phyloP scores from a whole-genome alignment of 495 filamentous ascomycete genomes.

The Tetracladium setigerum region DNA sequence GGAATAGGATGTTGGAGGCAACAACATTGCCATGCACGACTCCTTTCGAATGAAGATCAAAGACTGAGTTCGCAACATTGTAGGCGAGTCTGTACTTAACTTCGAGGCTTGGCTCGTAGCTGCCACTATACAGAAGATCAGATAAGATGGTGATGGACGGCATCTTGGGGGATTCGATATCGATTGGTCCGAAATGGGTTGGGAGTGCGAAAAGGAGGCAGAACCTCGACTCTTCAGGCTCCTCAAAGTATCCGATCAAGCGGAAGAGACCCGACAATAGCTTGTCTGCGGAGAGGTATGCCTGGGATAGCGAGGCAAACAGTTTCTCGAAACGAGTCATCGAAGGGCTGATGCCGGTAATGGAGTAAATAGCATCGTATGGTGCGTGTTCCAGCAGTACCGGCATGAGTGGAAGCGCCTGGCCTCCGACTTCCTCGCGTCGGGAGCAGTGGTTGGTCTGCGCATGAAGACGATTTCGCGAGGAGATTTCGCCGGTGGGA shows the following conservation, averaged over 20 bases:
- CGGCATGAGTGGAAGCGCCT: slow-evolving; percentile 30
- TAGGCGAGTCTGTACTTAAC: slow-evolving; percentile 79
- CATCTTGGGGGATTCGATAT: slow-evolving; percentile 35
- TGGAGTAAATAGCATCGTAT: slow-evolving; percentile 55
- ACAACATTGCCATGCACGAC: slow-evolving; percentile 76
- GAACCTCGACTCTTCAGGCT: slow-evolving; percentile 66
- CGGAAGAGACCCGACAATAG: slow-evolving; percentile 55
- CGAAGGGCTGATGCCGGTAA: slow-evolving; percentile 54
- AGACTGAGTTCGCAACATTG: slow-evolving; percentile 66
- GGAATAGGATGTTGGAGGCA: slow-evolving; percentile 74
- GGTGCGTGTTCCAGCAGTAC: slow-evolving; percentile 61
- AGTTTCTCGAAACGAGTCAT: slow-evolving; percentile 57
- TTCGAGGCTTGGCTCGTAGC: slow-evolving; percentile 55
- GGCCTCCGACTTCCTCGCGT: slow-evolving; percentile 31
- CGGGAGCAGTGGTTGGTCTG: slow-evolving; percentile 33
- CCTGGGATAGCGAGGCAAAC: slow-evolving; percentile 40
- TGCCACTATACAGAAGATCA: slow-evolving; percentile 41
- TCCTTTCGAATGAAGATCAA: slow-evolving; percentile 67
- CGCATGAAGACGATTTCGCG: slow-evolving; percentile 49
- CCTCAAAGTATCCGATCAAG: slow-evolving; percentile 79
- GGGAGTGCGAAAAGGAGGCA: slow-evolving; percentile 83
- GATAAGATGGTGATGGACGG: slow-evolving; percentile 42
- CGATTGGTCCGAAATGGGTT: slow-evolving; percentile 48
- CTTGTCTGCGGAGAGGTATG: slow-evolving; percentile 44
- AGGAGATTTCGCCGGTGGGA: slow-evolving; percentile 21